These are phyloP conservation scores for Globisporangium uncinulatum DNA, from an alignment of 352 stramenopile species.

Conservation along the genomic window DNA sequence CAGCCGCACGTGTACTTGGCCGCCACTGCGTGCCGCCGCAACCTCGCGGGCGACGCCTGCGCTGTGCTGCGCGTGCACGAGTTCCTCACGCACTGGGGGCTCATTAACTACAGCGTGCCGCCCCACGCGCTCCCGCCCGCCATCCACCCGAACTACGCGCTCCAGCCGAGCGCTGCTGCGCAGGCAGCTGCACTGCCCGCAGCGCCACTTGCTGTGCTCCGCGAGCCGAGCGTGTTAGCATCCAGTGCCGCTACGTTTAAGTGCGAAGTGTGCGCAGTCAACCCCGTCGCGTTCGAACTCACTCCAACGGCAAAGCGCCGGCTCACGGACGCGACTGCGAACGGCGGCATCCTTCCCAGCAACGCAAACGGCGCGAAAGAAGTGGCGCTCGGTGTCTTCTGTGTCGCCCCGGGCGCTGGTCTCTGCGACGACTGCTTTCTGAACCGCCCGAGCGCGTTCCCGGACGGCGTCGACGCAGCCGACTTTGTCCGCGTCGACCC, in stretches of 20 bases:
- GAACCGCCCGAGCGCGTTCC: conserved; percentile 43
- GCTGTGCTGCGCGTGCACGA: conserved; percentile 83
- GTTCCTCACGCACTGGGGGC: conserved; percentile 80
- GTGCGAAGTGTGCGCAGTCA: conserved; percentile 47
- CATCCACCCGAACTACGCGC: conserved; percentile 54
- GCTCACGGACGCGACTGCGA: conserved; percentile 13
- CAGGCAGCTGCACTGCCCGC: background rate
- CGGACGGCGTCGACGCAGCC: conserved; percentile 44
- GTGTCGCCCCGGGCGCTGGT: conserved; percentile 43
- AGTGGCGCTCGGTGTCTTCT: conserved; percentile 39
- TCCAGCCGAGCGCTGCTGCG: conserved; percentile 16
- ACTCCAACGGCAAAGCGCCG: conserved; percentile 55
- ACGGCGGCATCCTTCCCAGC: background rate
- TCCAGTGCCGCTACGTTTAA: background rate
- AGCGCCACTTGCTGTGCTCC: conserved; percentile 26
- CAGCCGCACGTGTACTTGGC: conserved; percentile 78
- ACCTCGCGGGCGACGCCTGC: conserved; percentile 72
- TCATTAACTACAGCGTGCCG: conserved; percentile 84
- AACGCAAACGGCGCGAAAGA: conserved; percentile 17
- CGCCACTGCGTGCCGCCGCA: conserved; percentile 76
- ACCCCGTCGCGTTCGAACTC: conserved; percentile 50
- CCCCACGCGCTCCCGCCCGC: conserved; percentile 57
- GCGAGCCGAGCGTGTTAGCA: conserved; percentile 12
- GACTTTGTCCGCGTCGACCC: conserved; percentile 49
- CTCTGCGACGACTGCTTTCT: conserved; percentile 70